Evolutionary conservation across 257 asterid genomes (phyloP).

Genomic region (Capsicum baccatum): DNA sequence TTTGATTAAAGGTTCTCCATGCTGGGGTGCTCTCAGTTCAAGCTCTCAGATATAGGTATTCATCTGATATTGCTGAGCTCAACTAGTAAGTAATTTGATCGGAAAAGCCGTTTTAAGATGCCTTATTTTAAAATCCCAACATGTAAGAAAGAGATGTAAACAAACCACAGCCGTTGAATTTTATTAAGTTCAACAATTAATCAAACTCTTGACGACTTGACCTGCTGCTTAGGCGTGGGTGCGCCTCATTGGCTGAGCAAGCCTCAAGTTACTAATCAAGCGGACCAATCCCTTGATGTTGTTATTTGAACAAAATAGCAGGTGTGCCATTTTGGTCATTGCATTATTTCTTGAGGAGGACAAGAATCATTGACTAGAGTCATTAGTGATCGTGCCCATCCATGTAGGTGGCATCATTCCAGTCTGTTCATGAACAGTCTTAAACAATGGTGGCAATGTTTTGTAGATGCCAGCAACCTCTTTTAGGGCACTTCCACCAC

Average conservation of each 20-base stretch:
- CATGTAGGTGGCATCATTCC: conserved; percentile 77
- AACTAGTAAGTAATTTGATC: neutral
- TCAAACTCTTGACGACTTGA: neutral
- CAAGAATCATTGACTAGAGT: conserved; percentile 1
- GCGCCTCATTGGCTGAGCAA: neutral
- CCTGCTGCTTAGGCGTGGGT: neutral
- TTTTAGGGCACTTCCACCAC: conserved; percentile 44
- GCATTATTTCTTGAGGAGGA: neutral
- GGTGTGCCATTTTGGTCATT: neutral
- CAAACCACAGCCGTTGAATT: neutral
- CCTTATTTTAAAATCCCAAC: neutral
- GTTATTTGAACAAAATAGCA: conserved; percentile 15
- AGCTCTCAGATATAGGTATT: neutral
- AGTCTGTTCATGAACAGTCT: conserved; percentile 71
- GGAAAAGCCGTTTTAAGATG: neutral
- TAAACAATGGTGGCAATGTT: conserved; percentile 66
- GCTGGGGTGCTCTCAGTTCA: neutral
- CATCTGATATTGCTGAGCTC: neutral
- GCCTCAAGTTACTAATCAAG: neutral
- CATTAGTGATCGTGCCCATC: conserved; percentile 49
- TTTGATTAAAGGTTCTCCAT: neutral
- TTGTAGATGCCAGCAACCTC: conserved; percentile 65
- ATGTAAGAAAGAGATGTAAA: neutral
- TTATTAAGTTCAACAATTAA: neutral
- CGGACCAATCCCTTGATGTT: neutral